phyloP scores from a whole-genome alignment of 2,329 filamentous ascomycete genomes.

The Penicillium rolfsii region DNA sequence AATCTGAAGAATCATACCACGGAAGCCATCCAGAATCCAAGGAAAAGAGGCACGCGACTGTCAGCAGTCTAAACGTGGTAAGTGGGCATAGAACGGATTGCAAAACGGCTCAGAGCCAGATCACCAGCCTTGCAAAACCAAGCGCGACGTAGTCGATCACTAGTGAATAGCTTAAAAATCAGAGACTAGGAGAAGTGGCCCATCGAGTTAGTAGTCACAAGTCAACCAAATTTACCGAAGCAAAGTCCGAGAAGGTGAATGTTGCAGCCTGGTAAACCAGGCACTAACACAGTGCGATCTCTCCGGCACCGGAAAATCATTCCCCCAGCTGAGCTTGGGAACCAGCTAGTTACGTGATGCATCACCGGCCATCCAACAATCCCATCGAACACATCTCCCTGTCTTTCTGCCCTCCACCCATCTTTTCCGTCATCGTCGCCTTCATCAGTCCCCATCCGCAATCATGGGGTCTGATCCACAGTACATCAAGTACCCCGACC shows the following conservation, averaged over 20 bases:
- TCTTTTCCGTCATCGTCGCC: conserved; percentile 5
- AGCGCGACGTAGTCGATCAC: not conserved
- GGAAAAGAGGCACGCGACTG: not conserved
- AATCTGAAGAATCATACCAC: not conserved
- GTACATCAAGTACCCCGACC: conserved; percentile 66
- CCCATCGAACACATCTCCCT: conserved; percentile 26
- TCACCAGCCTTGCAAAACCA: not conserved
- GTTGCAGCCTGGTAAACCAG: not conserved
- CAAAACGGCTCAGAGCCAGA: not conserved
- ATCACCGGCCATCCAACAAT: conserved; percentile 16
- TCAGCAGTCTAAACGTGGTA: not conserved
- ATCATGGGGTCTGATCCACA: conserved; percentile 67
- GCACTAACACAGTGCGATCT: not conserved
- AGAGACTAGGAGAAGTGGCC: not conserved
- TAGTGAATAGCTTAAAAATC: not conserved
- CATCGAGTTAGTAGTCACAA: not conserved
- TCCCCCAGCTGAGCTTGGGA: conserved; percentile 41
- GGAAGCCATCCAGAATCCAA: not conserved
- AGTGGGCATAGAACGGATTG: not conserved
- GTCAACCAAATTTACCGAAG: not conserved
- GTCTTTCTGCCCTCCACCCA: conserved; percentile 12
- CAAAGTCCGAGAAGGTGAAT: not conserved
- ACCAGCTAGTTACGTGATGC: conserved; percentile 24
- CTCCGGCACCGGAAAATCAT: conserved; percentile 35
- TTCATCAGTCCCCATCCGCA: conserved; percentile 27